phyloP scores from a whole-genome alignment of 2,329 filamentous ascomycete species.

The Colletotrichum endophyticum region DNA sequence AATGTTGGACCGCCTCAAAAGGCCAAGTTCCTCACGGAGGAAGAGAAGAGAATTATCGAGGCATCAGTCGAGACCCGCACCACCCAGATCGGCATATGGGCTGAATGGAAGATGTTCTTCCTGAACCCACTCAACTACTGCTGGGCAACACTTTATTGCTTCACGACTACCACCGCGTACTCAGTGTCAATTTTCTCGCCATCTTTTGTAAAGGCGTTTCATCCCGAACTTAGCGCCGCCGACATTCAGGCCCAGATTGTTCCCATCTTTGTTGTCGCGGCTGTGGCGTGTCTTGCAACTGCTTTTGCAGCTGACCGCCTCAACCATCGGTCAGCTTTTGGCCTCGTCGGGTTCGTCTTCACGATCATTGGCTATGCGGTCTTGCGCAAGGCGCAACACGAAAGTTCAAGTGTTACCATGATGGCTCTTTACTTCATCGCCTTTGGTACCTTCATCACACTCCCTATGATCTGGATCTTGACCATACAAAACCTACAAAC shows the following conservation, averaged over 20 bases:
- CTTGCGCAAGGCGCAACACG: neutral
- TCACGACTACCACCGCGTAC: conserved; percentile 22
- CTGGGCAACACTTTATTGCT: conserved; percentile 20
- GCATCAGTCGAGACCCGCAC: neutral
- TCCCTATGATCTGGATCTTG: conserved; percentile 23
- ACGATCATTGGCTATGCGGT: conserved; percentile 20
- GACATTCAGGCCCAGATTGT: conserved; percentile 21
- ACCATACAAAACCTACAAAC: conserved; percentile 20
- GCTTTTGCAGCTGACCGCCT: conserved; percentile 17
- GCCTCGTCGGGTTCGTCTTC: conserved; percentile 12
- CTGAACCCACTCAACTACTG: conserved; percentile 22
- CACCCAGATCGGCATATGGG: neutral
- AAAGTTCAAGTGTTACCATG: conserved; percentile 10
- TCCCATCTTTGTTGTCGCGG: conserved; percentile 22
- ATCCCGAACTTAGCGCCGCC: conserved; percentile 9
- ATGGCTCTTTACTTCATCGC: conserved; percentile 23
- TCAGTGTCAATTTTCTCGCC: conserved; percentile 24
- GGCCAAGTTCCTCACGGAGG: conserved; percentile 17
- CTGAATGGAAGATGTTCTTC: conserved; percentile 21
- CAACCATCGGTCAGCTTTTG: conserved; percentile 21
- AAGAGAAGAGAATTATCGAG: conserved; percentile 6
- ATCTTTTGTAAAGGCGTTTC: conserved; percentile 21
- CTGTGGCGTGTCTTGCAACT: conserved; percentile 10
- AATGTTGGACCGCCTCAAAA: conserved; percentile 19
- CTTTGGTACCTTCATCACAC: conserved; percentile 18